Percentiles rank a stretch among this genome's conserved stretches.
These are phyloP conservation scores for Aphanoascus verrucosus DNA, from an alignment of 2,329 filamentous ascomycete genomes.

Conservation along the genomic window DNA sequence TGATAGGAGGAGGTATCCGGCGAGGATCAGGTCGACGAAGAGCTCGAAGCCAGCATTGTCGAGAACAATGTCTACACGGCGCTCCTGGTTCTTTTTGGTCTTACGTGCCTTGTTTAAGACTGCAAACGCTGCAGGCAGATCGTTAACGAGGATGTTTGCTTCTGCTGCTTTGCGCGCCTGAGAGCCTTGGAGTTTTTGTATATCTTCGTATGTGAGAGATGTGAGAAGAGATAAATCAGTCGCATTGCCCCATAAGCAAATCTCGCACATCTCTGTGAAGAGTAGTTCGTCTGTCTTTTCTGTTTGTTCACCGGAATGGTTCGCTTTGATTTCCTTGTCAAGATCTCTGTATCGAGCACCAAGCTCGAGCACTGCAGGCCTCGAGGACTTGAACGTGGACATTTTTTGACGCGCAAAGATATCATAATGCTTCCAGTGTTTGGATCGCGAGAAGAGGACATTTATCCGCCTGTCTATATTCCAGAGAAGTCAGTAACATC, in stretches of 20 bases:
- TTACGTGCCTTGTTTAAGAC: conserved; percentile 55
- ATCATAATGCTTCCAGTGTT: conserved; percentile 82
- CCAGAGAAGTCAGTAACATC: neutral
- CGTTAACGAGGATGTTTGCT: conserved; percentile 84
- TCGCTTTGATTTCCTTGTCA: conserved; percentile 52
- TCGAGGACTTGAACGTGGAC: conserved; percentile 81
- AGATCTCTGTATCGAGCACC: conserved; percentile 69
- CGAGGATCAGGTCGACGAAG: conserved; percentile 86
- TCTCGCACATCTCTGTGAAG: conserved; percentile 89
- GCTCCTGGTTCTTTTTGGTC: conserved; percentile 50
- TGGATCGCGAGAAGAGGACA: conserved; percentile 64
- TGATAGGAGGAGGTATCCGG: conserved; percentile 75
- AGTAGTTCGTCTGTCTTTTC: conserved; percentile 63
- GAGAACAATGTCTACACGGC: conserved; percentile 84
- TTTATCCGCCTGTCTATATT: conserved; percentile 56
- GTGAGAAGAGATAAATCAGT: conserved; percentile 88
- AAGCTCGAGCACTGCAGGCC: conserved; percentile 72
- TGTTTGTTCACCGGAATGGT: conserved; percentile 39
- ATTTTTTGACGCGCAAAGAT: conserved; percentile 84
- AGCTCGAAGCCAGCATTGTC: conserved; percentile 97
- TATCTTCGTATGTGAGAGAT: conserved; percentile 84
- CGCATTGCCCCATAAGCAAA: conserved; percentile 94
- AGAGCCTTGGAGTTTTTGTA: conserved; percentile 88
- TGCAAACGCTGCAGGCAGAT: conserved; percentile 62
- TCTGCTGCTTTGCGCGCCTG: conserved; percentile 76